These are phyloP conservation scores for Termitomyces eurrhizus DNA, from an alignment of 768 basidiomycete genomes.

Conservation along the genomic window DNA sequence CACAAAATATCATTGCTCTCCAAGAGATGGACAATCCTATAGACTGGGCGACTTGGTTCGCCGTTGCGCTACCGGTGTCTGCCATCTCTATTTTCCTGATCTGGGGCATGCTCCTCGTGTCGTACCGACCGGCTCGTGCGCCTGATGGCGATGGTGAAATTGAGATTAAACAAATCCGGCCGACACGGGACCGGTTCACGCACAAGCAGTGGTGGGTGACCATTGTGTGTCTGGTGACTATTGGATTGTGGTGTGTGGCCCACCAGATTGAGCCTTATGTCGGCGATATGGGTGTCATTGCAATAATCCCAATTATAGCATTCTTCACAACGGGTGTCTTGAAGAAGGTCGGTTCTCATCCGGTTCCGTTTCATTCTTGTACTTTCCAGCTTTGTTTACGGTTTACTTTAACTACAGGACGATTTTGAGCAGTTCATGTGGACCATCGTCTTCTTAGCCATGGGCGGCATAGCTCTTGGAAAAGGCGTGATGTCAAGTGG, in stretches of 20 bases:
- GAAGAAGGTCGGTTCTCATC: constrained; percentile 66
- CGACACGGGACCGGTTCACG: constrained; percentile 79
- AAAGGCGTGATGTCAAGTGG: constrained; percentile 91
- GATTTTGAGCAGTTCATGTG: constrained; percentile 95
- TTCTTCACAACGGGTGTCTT: constrained; percentile 94
- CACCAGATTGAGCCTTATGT: constrained; percentile 69
- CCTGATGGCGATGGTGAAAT: constrained; percentile 76
- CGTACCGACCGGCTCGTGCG: constrained; percentile 70
- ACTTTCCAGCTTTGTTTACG: neutral
- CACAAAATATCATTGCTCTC: constrained; percentile 94
- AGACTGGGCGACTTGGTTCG: constrained; percentile 93
- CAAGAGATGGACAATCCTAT: constrained; percentile 80
- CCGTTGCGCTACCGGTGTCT: constrained; percentile 90
- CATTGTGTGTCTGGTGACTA: constrained; percentile 79
- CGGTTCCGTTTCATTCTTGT: constrained; percentile 2
- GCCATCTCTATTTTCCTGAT: constrained; percentile 82
- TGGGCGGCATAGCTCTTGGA: constrained; percentile 97
- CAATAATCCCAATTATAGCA: constrained; percentile 85
- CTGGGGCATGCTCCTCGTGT: constrained; percentile 83
- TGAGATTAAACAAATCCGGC: constrained; percentile 79
- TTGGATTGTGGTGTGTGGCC: constrained; percentile 86
- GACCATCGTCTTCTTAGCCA: constrained; percentile 94
- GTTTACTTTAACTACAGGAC: constrained; percentile 45
- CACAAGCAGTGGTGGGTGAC: constrained; percentile 88
- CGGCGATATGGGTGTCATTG: constrained; percentile 98